Base-by-base conservation (phyloP, 371 early-diverging fungal species). In the Dentiscutata heterogama region DNA sequence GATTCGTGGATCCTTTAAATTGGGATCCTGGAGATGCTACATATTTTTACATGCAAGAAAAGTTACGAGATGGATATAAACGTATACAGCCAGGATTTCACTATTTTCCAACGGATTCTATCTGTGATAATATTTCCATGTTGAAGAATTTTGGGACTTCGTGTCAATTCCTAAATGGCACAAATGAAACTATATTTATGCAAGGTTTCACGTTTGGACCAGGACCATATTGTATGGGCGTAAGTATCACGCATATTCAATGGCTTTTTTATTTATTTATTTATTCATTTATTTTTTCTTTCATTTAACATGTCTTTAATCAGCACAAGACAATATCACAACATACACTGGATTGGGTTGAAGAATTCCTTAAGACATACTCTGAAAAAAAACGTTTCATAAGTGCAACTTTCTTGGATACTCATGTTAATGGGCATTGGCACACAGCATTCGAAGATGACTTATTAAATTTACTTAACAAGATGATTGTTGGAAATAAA, bases 401-500 rank as follows among this genome's bases (percentile, higher is more conserved):
- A 16, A 85, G 85, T 5, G 83, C 82, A 25, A 84, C 86, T 0
- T 85, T 85, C 22, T 81, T 86, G 84, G 86, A 86, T 56, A 63
- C 86, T n/a, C 86, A 86, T 71, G 82, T 83, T 25, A 83, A 84
- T 8, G 86, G 82, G 68, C 68, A 16, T 18, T 18, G 8, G 3
- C 22, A 22, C 42, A 63, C 25, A 78, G 50, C 6, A 42, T 11
- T 51, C 29, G 63, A 16, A 1, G 6, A 39, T 73, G 27, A 29
- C 27, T 53, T 73, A n/a, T 10, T 68, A 20, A 56, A 29, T 14
- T 70, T 80, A 60, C 8, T 80, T 29, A 54, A 18, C 22, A 51
- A 74, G 50, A 25, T 74, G 31, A 25, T 74, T 18, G 29, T 50
- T 2, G 74, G 74, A 5, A 51, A 71, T 7, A 27, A 46, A 22